Evolutionary conservation across 2,329 filamentous ascomycete species (phyloP).

Genomic region (Blumeria hordei): DNA sequence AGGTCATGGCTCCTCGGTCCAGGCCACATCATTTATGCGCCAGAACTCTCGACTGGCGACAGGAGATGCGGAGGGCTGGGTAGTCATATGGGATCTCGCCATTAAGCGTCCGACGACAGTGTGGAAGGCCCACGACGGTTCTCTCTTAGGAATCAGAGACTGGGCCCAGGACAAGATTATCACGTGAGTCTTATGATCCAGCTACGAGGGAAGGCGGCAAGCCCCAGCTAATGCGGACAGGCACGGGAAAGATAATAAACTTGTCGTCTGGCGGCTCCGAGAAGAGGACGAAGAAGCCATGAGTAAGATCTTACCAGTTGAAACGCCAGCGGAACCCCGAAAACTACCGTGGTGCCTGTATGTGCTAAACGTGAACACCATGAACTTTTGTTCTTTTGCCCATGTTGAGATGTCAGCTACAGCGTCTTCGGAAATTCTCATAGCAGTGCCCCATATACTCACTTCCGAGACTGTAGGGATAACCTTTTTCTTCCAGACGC

Average conservation of each 20-base stretch:
- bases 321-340: slow-evolving; percentile 24
- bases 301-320: slow-evolving; percentile 47
- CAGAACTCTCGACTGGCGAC: slow-evolving; percentile 56
- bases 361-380: slow-evolving; percentile 63
- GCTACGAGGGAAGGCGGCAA: background rate
- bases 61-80: slow-evolving; percentile 74
- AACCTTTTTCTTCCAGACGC: slow-evolving; percentile 4
- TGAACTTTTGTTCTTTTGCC: slow-evolving; percentile 84
- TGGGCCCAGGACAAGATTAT: slow-evolving; percentile 56
- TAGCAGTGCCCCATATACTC: slow-evolving; percentile 63
- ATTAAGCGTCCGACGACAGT: slow-evolving; percentile 61
- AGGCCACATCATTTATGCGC: slow-evolving; percentile 48
- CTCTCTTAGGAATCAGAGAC: slow-evolving; percentile 48
- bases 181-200: slow-evolving; percentile 34
- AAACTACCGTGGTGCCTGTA: slow-evolving; percentile 68
- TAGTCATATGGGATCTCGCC: slow-evolving; percentile 64
- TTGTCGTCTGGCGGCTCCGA: slow-evolving; percentile 61
- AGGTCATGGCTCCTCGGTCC: slow-evolving; percentile 62
- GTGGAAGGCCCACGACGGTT: slow-evolving; percentile 63
- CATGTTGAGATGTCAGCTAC: slow-evolving; percentile 9
- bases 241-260: slow-evolving; percentile 71
- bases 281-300: slow-evolving; percentile 34
- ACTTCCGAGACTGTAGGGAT: slow-evolving; percentile 40
- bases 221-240: slow-evolving; percentile 20
- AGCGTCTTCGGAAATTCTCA: slow-evolving; percentile 24